Evolutionary conservation across 345 rosid species (phyloP).

Genomic region (Capsella bursapastoris): DNA sequence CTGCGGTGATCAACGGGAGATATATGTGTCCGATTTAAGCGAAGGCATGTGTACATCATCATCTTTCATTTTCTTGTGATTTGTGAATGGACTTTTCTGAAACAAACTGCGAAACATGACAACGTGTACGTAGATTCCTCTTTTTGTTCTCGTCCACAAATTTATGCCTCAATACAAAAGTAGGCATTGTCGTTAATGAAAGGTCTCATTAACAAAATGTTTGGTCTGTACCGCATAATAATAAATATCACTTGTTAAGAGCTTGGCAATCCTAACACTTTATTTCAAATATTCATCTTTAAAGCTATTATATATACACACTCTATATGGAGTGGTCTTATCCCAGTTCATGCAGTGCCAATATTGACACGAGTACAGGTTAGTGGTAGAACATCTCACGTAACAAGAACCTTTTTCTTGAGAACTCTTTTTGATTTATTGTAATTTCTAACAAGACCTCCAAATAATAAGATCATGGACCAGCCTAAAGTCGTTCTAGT

Average conservation of each 20-base stretch:
- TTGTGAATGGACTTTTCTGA: not conserved
- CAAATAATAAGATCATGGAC: slow-evolving; percentile 28
- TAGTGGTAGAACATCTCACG: slow-evolving; percentile 3
- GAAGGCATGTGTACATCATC: not conserved
- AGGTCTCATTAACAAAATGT: not conserved
- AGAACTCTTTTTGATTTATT: not conserved
- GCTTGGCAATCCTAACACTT: too few species aligned
- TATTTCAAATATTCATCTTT: too few species aligned
- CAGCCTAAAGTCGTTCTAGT: slow-evolving; percentile 53
- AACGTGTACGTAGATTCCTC: not conserved
- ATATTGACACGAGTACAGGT: not conserved
- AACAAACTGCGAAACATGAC: not conserved
- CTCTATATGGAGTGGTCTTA: not conserved
- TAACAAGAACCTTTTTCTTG: not conserved
- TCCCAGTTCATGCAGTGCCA: not conserved
- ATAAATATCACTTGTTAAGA: not conserved
- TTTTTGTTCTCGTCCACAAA: not conserved
- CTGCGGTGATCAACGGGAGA: not conserved
- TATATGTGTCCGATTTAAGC: not conserved
- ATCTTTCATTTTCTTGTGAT: slow-evolving; percentile 3
- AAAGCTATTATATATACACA: too few species aligned
- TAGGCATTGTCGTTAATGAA: not conserved
- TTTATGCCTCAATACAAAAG: not conserved
- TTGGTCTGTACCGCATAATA: not conserved
- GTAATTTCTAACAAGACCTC: not conserved